phyloP scores from a whole-genome alignment of 345 rosid species.

The Salix arbutifolia region DNA sequence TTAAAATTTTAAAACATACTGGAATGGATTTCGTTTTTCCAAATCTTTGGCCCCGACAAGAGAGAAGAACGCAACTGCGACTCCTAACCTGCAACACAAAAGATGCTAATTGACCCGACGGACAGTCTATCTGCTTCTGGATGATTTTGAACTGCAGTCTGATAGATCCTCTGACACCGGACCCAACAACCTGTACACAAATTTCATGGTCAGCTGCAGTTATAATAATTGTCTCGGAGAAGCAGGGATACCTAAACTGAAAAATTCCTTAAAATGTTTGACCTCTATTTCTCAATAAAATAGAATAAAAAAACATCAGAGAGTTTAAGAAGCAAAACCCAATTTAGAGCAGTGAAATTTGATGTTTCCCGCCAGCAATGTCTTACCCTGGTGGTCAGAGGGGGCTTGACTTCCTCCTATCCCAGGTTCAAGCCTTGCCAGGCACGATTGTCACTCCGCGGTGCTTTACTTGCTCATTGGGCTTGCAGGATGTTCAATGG shows the following conservation, averaged over 20 bases:
- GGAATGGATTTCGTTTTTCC: neutral
- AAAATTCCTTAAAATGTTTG: constrained; percentile 21
- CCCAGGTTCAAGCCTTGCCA: too few species aligned
- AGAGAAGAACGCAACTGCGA: neutral
- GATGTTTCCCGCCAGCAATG: constrained; percentile 13
- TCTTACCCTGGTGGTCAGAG: too few species aligned
- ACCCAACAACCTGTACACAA: constrained; percentile 31
- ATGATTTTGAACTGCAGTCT: neutral
- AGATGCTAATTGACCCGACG: neutral
- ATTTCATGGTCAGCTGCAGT: constrained; percentile 34
- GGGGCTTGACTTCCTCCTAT: too few species aligned
- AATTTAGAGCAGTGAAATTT: constrained; percentile 21
- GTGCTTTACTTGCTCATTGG: too few species aligned
- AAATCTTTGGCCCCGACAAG: neutral
- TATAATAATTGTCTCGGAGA: constrained; percentile 17
- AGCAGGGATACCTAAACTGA: constrained; percentile 53
- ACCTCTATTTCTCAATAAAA: neutral
- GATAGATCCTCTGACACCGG: neutral
- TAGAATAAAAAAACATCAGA: neutral
- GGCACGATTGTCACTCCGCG: too few species aligned
- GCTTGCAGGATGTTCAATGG: too few species aligned
- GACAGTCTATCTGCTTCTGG: neutral
- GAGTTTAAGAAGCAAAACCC: constrained; percentile 25
- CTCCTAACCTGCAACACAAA: neutral
- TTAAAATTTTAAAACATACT: neutral